Conservation (phyloP, 768 basidiomycete species). For the Pleurotus pulmonarius region DNA sequence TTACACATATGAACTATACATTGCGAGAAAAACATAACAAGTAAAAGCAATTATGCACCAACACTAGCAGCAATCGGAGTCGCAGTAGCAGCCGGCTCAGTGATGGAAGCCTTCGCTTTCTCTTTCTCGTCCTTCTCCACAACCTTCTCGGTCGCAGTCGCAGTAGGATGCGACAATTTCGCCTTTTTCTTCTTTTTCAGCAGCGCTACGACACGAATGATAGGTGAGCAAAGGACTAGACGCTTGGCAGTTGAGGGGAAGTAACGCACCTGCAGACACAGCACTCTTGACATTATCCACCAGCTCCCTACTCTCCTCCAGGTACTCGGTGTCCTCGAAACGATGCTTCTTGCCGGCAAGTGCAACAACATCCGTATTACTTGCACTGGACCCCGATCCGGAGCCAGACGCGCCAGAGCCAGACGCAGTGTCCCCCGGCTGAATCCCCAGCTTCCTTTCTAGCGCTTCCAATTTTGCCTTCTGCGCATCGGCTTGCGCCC, state of each 20-base stretch:
- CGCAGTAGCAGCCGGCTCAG: constrained; percentile 9
- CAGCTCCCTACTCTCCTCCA: constrained; percentile 89
- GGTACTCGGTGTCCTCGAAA: constrained; percentile 87
- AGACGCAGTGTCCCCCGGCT: background rate
- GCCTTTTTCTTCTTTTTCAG: constrained; percentile 76
- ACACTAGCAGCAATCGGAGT: constrained; percentile 7
- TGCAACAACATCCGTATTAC: constrained; percentile 21
- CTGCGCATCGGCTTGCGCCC: constrained; percentile 73
- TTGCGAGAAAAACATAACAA: background rate
- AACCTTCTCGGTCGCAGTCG: background rate
- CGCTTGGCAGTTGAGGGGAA: constrained; percentile 19
- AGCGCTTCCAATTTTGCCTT: constrained; percentile 81
- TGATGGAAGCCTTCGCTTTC: background rate
- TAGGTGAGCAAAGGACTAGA: constrained; percentile 12
- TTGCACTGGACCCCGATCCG: constrained; percentile 15
- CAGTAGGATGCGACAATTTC: constrained; percentile 36
- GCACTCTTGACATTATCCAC: constrained; percentile 91
- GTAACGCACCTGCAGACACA: constrained; percentile 66
- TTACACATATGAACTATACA: background rate
- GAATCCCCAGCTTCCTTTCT: constrained; percentile 78
- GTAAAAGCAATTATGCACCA: background rate
- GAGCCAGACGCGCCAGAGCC: too few species aligned
- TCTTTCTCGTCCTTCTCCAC: constrained; percentile 8
- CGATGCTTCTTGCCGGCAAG: constrained; percentile 78
- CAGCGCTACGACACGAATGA: constrained; percentile 42